A percentile compares a stretch with the other conserved stretches of the same genome.
phyloP scores from a whole-genome alignment of 495 filamentous ascomycete genomes.

The Penicillium atrosanguineum region DNA sequence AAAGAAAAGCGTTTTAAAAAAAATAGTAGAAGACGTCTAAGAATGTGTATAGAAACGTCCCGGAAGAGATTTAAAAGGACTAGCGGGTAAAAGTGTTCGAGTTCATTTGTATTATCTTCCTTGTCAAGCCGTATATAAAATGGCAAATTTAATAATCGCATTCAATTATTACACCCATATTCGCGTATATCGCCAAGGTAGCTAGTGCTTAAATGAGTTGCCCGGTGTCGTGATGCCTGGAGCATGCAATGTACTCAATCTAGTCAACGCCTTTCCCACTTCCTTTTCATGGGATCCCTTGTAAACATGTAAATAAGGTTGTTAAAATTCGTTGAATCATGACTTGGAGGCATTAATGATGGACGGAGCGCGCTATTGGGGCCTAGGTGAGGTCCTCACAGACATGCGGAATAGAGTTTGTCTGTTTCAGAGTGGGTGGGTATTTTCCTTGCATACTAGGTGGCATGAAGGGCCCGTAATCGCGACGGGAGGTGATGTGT shows the following conservation, averaged over 20 bases:
- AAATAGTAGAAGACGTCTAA: too few species aligned
- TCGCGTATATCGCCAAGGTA: not conserved
- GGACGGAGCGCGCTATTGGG: not conserved
- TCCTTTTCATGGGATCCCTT: not conserved
- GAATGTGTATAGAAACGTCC: too few species aligned
- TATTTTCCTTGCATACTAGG: not conserved
- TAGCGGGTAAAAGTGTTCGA: too few species aligned
- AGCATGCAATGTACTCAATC: not conserved
- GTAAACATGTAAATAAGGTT: not conserved
- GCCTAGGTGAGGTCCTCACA: not conserved
- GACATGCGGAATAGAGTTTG: not conserved
- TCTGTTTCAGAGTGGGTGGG: not conserved
- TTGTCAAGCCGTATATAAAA: not conserved
- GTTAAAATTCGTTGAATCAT: slow-evolving; percentile 2
- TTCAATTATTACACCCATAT: not conserved
- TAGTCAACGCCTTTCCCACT: not conserved
- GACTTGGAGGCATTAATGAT: not conserved
- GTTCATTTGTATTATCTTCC: too few species aligned
- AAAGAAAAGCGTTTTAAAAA: too few species aligned
- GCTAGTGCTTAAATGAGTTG: not conserved
- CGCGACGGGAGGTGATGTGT: not conserved
- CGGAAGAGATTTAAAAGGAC: too few species aligned
- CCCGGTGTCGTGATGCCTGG: too few species aligned
- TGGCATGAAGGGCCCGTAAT: not conserved
- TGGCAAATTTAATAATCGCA: not conserved